Evolutionary conservation across 148 eudicot species (phyloP).

Genomic region (Rhododendron henanense): DNA sequence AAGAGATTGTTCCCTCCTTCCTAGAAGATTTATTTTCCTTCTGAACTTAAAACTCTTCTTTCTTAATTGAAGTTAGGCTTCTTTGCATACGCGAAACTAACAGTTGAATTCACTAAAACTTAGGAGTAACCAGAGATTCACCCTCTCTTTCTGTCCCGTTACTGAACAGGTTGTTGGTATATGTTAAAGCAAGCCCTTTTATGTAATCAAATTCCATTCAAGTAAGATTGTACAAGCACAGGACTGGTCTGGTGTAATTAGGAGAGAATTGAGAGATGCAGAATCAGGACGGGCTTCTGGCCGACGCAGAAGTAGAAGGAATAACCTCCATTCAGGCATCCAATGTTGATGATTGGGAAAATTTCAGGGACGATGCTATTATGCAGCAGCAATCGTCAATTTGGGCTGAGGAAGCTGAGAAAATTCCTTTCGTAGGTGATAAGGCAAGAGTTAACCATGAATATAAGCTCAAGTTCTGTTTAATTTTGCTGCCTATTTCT

Average conservation of each 20-base stretch:
- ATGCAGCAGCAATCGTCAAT: conserved; percentile 85
- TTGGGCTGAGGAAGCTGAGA: conserved; percentile 60
- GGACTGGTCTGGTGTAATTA: background rate
- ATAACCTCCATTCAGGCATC: conserved; percentile 19
- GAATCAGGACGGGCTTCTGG: conserved; percentile 34
- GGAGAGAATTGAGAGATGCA: conserved; percentile 24
- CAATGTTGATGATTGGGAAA: conserved; percentile 53
- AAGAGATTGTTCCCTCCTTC: background rate
- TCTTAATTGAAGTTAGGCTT: background rate
- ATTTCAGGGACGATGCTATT: conserved; percentile 64
- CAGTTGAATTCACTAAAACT: background rate
- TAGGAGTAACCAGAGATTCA: background rate
- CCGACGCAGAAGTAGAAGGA: conserved; percentile 25
- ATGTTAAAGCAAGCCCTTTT: background rate
- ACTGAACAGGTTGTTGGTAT: background rate
- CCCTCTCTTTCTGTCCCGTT: background rate
- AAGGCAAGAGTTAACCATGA: conserved; percentile 39
- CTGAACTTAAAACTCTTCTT: background rate
- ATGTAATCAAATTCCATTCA: background rate
- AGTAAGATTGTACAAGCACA: background rate
- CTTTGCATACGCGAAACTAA: background rate
- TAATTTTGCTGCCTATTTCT: background rate
- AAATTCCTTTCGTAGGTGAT: conserved; percentile 68
- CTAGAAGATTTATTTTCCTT: background rate
- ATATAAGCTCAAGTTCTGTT: background rate